Evolutionary conservation across 495 filamentous ascomycete species (phyloP).

Genomic region (Aspergillus avenaceus): DNA sequence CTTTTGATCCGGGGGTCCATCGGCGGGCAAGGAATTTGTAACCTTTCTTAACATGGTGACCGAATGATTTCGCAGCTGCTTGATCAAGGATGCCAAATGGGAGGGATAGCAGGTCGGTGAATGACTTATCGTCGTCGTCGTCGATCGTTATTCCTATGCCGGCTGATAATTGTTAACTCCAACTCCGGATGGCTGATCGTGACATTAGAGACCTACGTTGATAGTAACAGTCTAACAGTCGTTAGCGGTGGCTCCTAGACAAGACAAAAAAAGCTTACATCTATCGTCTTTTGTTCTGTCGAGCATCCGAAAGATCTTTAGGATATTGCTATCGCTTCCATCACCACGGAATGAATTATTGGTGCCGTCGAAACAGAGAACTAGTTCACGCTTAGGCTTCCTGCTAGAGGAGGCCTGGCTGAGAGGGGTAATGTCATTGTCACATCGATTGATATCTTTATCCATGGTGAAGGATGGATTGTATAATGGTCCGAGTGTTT

Average conservation of each 20-base stretch:
- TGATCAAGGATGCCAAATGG: conserved; percentile 21
- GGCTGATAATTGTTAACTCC: conserved; percentile 4
- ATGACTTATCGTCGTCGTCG: conserved; percentile 12
- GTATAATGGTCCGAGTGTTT: not conserved
- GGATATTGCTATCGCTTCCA: conserved; percentile 27
- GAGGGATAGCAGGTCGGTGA: conserved; percentile 5
- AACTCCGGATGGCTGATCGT: not conserved
- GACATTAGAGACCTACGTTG: conserved; percentile 10
- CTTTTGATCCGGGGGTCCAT: conserved; percentile 31
- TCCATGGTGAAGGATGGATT: not conserved
- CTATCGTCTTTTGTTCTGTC: conserved; percentile 17
- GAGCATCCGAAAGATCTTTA: conserved; percentile 29
- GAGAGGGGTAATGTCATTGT: not conserved
- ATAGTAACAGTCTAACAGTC: conserved; percentile 19
- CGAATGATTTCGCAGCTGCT: conserved; percentile 38
- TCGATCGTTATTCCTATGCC: conserved; percentile 20
- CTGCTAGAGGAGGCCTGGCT: too few relatives aligned
- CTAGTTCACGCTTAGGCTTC: conserved; percentile 6
- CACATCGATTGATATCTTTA: not conserved
- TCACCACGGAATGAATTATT: conserved; percentile 27
- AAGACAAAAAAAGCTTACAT: conserved; percentile 7
- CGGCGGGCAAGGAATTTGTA: conserved; percentile 47
- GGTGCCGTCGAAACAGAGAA: conserved; percentile 38
- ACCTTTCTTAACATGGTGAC: conserved; percentile 41
- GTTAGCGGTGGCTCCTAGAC: too few relatives aligned